Percentiles rank a stretch among this genome's conserved stretches.
These are phyloP conservation scores for Psilocybe mexicana DNA, from an alignment of 1,284 basidiomycete genomes.

Conservation along the genomic window DNA sequence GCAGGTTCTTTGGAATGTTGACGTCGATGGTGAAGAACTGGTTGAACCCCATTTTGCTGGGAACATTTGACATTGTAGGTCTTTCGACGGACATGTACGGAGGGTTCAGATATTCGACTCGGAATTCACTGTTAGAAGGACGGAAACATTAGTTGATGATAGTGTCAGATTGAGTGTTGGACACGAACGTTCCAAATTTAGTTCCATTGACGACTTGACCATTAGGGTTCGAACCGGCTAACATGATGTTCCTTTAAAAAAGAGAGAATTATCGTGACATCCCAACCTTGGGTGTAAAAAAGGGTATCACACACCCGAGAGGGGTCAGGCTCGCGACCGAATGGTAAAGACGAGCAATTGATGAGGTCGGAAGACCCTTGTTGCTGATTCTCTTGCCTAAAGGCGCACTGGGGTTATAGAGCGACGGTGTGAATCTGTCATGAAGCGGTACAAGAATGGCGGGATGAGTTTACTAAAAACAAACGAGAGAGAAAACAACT, in stretches of 20 bases:
- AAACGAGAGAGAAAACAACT: constrained; percentile 23
- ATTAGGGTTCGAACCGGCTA: constrained; percentile 55
- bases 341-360: constrained; percentile 48
- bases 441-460: not conserved
- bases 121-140: constrained; percentile 40
- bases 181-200: constrained; percentile 32
- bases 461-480: not conserved
- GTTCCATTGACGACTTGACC: constrained; percentile 30
- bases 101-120: constrained; percentile 49
- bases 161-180: not conserved
- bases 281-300: not conserved
- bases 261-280: not conserved
- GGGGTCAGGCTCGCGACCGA: constrained; percentile 42
- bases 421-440: constrained; percentile 41
- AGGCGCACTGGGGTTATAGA: constrained; percentile 52
- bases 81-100: constrained; percentile 42
- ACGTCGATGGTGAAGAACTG: constrained; percentile 39
- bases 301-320: constrained; percentile 27
- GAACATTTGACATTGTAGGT: constrained; percentile 37
- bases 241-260: constrained; percentile 38
- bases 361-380: constrained; percentile 44
- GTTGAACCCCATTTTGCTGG: constrained; percentile 41
- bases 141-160: not conserved
- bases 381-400: constrained; percentile 48
- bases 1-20: constrained; percentile 31